Evolutionary conservation across 1,284 basidiomycete species (phyloP), one percentile per base, ranked within the genome.

Genomic region (Neolentinus lepideus): DNA sequence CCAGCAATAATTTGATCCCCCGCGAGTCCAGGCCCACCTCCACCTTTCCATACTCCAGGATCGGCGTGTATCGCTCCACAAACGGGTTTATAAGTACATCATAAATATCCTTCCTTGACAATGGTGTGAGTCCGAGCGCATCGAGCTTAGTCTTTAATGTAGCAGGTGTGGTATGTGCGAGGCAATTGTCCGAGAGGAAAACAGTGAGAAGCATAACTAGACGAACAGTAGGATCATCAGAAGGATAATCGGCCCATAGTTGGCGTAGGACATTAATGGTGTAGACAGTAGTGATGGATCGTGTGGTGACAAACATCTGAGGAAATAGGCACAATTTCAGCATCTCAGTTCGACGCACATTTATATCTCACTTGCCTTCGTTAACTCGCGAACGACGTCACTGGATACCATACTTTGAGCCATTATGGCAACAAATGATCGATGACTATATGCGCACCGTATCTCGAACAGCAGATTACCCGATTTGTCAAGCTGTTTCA

Each of bases 51-150:
- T 80, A 89, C 53, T 78, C 75, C 52, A 85, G 63, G 14, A 88
- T 64, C 31, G 75, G 68, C 29, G 66, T 58, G 65, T 76, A 80
- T 55, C 75, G 74, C 62, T 88, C 85, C 50, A 87, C 76, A 62
- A 88, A 88, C 26, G 85, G 84, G 65, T 80, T 88, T 54, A 80
- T 66, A 54, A 90, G 74, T 48, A 88, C 71, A 61, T 82, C 78
- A 56, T 78, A 72, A 36, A 85, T 70, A 66, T 90, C 88, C 54
- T 73, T 69, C 59, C 71, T 73, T 51, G 78, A 80, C 51, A 89
- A 57, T 14, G 84, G 84, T 1, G 71, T 69, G 22, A 88, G 66
- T 25, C 74, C 74, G 36, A 85, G 67, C 16, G 70, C 64, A 54
- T 84, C 79, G 48, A 88, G 69, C 61, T 71, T 73, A 43, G 61